phyloP scores from a whole-genome alignment of 192 early-diverging fungal species.

The Gigaspora rosea region DNA sequence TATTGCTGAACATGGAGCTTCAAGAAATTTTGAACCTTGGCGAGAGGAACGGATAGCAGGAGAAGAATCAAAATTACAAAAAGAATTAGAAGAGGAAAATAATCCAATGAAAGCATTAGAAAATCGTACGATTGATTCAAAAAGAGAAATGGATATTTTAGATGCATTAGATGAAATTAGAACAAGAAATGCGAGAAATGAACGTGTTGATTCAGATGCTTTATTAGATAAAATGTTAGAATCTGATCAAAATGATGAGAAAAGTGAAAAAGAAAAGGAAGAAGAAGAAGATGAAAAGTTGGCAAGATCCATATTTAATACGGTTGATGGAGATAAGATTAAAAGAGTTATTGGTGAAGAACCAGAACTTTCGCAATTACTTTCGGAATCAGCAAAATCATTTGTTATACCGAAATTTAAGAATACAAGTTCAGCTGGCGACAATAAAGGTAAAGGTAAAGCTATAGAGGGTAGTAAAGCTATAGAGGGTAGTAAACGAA shows the following conservation, averaged over 20 bases:
- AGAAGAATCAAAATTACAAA: slow-evolving; percentile 57
- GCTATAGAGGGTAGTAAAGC: too few species aligned
- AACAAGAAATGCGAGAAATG: slow-evolving; percentile 81
- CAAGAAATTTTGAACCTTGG: slow-evolving; percentile 95
- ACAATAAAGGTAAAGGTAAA: too few species aligned
- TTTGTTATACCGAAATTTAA: background rate
- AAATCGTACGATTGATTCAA: slow-evolving; percentile 89
- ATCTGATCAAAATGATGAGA: slow-evolving; percentile 41
- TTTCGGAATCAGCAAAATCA: slow-evolving; percentile 29
- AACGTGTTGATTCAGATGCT: slow-evolving; percentile 70
- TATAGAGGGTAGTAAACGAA: too few species aligned
- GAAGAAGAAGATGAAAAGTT: slow-evolving; percentile 58
- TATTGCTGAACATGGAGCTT: slow-evolving; percentile 88
- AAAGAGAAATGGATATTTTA: slow-evolving; percentile 96
- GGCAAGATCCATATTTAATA: slow-evolving; percentile 64
- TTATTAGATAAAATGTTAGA: slow-evolving; percentile 56
- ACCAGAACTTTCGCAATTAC: slow-evolving; percentile 36
- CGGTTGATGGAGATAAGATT: slow-evolving; percentile 66
- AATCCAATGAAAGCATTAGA: slow-evolving; percentile 96
- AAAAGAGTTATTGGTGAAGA: slow-evolving; percentile 57
- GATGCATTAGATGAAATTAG: slow-evolving; percentile 96
- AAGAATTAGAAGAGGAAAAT: slow-evolving; percentile 82
- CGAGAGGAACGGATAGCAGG: slow-evolving; percentile 63
- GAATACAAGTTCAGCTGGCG: too few species aligned
- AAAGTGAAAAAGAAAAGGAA: slow-evolving; percentile 40